Conservation (phyloP, 257 asterid genomes). For the Lithospermum erythrorhizon region DNA sequence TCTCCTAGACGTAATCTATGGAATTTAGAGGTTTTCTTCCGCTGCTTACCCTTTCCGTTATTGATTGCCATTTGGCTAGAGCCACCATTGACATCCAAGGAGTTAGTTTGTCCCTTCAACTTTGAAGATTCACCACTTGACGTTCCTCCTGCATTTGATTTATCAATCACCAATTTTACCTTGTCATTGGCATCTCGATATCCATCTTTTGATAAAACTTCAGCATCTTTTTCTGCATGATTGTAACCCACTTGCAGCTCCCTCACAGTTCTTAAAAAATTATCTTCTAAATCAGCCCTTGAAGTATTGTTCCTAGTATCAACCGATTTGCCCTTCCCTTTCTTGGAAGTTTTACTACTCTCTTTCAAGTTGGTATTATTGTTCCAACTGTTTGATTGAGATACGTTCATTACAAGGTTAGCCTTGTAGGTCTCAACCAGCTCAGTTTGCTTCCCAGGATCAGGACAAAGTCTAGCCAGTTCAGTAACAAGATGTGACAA, state of each 20-base stretch:
- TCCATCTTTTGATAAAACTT: slow-evolving; percentile 79
- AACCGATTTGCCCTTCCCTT: slow-evolving; percentile 49
- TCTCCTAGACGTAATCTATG: slow-evolving; percentile 76
- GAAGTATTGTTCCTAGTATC: slow-evolving; percentile 26
- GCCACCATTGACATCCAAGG: slow-evolving; percentile 16
- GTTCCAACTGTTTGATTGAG: slow-evolving; percentile 26
- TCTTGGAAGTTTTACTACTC: slow-evolving; percentile 29
- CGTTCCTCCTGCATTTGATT: slow-evolving; percentile 17
- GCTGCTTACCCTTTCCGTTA: slow-evolving; percentile 51
- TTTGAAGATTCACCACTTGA: slow-evolving; percentile 24
- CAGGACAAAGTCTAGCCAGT: slow-evolving; percentile 77
- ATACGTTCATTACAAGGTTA: slow-evolving; percentile 22
- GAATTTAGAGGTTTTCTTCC: slow-evolving; percentile 80
- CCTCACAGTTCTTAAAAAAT: slow-evolving; percentile 40
- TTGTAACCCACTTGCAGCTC: slow-evolving; percentile 52
- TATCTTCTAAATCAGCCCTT: slow-evolving; percentile 41
- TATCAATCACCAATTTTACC: slow-evolving; percentile 32
- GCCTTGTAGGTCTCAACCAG: slow-evolving; percentile 62
- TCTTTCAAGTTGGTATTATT: slow-evolving; percentile 22
- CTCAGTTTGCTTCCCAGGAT: slow-evolving; percentile 68
- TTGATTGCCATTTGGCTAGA: too few species aligned
- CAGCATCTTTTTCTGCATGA: slow-evolving; percentile 47
- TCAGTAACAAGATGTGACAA: slow-evolving; percentile 83
- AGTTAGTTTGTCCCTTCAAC: slow-evolving; percentile 23
- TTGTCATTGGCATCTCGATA: slow-evolving; percentile 54